A percentile compares a stretch with the other conserved stretches of the same genome.
phyloP scores from a whole-genome alignment of 306 rosid species.

The Pterocarpus santalinus region DNA sequence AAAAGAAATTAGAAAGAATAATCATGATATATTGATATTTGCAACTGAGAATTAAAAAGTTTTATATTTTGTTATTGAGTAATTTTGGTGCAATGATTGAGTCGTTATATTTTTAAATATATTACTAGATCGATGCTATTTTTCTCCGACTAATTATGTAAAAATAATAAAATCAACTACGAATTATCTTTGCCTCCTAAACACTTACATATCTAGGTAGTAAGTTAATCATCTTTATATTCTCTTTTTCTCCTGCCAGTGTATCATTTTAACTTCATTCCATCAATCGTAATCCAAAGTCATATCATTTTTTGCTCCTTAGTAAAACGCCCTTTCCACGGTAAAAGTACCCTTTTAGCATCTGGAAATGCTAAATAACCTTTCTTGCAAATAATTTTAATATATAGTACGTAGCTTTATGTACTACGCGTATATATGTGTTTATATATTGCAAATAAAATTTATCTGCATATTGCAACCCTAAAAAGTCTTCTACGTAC shows the following conservation, averaged over 20 bases:
- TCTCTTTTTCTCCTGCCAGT: background rate
- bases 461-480: background rate
- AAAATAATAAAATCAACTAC: background rate
- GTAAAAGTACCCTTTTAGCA: conserved; percentile 3
- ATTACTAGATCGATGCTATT: background rate
- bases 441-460: background rate
- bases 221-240: background rate
- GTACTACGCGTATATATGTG: background rate
- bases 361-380: background rate
- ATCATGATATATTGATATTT: no score
- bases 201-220: background rate
- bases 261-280: background rate
- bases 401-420: no score
- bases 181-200: background rate
- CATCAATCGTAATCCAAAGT: background rate
- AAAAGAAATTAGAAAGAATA: background rate
- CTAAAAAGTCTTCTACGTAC: background rate
- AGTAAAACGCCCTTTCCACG: conserved; percentile 1
- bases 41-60: no score
- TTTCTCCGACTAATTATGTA: background rate
- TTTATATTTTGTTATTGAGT: no score
- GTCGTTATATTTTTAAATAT: no score
- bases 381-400: no score
- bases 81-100: no score
- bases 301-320: background rate